These are phyloP conservation scores for Phaeosphaeria sp. DNA, from an alignment of 2,329 filamentous ascomycete genomes.

Conservation along the genomic window DNA sequence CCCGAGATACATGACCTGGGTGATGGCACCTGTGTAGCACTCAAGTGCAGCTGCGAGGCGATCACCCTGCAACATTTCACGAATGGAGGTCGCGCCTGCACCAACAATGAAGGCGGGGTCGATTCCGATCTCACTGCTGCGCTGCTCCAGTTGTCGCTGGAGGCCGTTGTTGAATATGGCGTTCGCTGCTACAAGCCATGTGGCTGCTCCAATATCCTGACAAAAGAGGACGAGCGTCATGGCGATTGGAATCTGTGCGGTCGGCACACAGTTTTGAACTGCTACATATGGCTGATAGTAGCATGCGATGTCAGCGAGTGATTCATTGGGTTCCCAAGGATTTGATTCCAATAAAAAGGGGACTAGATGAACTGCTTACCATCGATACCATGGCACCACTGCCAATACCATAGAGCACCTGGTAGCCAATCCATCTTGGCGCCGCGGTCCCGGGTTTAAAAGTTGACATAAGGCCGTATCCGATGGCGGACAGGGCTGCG, in stretches of 20 bases:
- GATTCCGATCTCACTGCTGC: not conserved
- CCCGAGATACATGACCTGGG: not conserved
- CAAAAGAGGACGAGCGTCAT: conserved; percentile 32
- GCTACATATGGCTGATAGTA: conserved; percentile 18
- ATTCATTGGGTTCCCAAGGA: not conserved
- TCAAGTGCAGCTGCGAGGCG: not conserved
- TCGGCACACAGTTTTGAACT: conserved; percentile 26
- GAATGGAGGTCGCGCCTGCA: not conserved
- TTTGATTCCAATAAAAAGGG: no score
- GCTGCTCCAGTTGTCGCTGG: not conserved
- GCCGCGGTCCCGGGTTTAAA: conserved; percentile 21
- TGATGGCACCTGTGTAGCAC: not conserved
- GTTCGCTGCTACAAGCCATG: conserved; percentile 27
- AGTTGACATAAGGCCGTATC: conserved; percentile 49
- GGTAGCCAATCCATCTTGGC: conserved; percentile 26
- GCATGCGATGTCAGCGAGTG: conserved; percentile 1
- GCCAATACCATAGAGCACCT: conserved; percentile 31
- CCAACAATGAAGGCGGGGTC: not conserved
- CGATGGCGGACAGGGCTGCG: conserved; percentile 43
- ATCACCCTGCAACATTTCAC: not conserved
- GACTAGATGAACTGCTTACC: not conserved
- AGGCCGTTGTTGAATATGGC: conserved; percentile 7
- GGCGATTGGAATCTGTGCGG: conserved; percentile 25
- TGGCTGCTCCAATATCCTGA: conserved; percentile 36
- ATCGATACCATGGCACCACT: conserved; percentile 21